Percentiles rank a stretch among this genome's conserved stretches.
These are phyloP conservation scores for Hypoxylon sp. DNA, from an alignment of 2,329 filamentous ascomycete genomes.

Conservation along the genomic window DNA sequence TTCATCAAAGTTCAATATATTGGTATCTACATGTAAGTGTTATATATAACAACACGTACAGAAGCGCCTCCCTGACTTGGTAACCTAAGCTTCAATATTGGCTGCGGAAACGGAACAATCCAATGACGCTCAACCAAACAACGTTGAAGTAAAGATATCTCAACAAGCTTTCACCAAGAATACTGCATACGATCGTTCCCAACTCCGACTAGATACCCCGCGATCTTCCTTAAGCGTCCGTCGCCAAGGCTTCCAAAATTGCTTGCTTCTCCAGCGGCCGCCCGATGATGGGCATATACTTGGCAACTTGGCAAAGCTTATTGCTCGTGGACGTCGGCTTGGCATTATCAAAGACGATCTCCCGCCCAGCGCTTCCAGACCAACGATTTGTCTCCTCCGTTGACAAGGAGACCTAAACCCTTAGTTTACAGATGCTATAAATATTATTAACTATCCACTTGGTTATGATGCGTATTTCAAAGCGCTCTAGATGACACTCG, in stretches of 20 bases:
- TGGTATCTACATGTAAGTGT: neutral
- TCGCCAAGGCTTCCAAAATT: conserved; percentile 40
- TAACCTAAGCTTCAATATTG: neutral
- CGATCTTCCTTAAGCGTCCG: conserved; percentile 34
- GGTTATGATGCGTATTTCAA: conserved; percentile 12
- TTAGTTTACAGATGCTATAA: conserved; percentile 4
- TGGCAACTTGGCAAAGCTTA: conserved; percentile 57
- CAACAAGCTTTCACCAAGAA: conserved; percentile 10
- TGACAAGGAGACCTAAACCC: conserved; percentile 18
- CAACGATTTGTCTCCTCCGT: conserved; percentile 16
- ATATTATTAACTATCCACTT: conserved; percentile 20
- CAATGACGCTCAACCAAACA: neutral
- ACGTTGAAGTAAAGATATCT: conserved; percentile 6
- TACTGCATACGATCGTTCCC: conserved; percentile 17
- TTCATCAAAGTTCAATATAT: neutral
- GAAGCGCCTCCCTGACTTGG: neutral
- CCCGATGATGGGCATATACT: conserved; percentile 41
- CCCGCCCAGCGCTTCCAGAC: conserved; percentile 29
- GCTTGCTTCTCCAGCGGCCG: conserved; percentile 36
- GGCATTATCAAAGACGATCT: conserved; percentile 45
- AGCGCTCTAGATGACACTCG: neutral
- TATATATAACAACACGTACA: neutral
- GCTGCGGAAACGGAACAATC: neutral
- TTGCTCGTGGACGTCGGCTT: conserved; percentile 53
- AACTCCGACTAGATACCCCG: conserved; percentile 41